Base-by-base conservation (phyloP, 2,329 filamentous ascomycete species). In the Talaromyces sp. region DNA sequence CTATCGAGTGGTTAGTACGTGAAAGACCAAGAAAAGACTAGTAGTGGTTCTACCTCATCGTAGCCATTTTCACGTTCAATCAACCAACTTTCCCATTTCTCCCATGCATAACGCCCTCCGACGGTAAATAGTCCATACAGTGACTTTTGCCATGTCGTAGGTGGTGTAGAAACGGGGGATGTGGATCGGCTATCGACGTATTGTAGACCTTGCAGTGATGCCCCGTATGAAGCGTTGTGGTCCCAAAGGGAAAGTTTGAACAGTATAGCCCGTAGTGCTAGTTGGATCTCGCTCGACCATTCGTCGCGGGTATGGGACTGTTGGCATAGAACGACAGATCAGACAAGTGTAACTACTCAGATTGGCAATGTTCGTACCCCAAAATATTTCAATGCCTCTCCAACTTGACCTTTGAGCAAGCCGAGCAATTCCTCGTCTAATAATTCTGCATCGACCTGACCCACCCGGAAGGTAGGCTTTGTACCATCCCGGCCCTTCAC, bases 181-280 rank as follows among this genome's bases (percentile, higher is more conserved):
- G 75, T 75, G 55, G 80, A 81, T 61, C 93, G 83, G 51, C 91
- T 92, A 70, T 97, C 93, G 10, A 89, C 89, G 69, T 93, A 97
- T 69, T 87, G 87, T 28, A 99, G 81, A 62, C 96, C 96, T 73
- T 99, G 94, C 52, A 99, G 79, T 36, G 90, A 87, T 10, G 94
- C 94, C 60, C 94, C 94, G 73, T 99, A 97, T 5, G 89, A 95
- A 39, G 94, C 90, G 72, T 96, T 87, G 72, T 97, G 90, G 73
- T 97, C 92, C 94, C 94, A 99, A 59, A 99, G 87, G 15, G 89
- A 91, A 62, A 99, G 82, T 75, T 99, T 99, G 80, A 97, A 99
- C 7, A 99, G 78, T 2, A 91, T 78, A 1, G 88, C 84, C 48
- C 93, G 82, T 57, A 99, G 79, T 0, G 80, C 82, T 28, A 97